phyloP scores from a whole-genome alignment of 805 yeast genomes.

The Saccharomyces kudriavzevii region DNA sequence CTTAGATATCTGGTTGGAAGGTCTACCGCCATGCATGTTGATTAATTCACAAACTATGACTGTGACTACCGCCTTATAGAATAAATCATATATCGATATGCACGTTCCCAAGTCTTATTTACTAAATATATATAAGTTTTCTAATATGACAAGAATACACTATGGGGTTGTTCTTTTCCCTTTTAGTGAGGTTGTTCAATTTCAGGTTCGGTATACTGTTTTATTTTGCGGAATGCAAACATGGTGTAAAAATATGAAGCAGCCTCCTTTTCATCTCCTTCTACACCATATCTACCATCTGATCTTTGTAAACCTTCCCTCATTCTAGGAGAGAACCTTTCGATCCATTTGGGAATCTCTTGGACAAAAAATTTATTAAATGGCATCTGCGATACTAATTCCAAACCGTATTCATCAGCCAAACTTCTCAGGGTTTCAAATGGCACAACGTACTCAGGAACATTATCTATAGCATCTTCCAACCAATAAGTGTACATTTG shows the following conservation, averaged over 20 bases:
- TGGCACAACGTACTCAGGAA: constrained; percentile 95
- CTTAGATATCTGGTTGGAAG: constrained; percentile 72
- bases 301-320: constrained; percentile 61
- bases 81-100: constrained; percentile 3
- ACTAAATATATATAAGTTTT: not conserved
- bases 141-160: not conserved
- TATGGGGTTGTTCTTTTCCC: not conserved
- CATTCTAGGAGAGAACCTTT: constrained; percentile 50
- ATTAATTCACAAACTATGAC: constrained; percentile 92
- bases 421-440: constrained; percentile 77
- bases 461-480: constrained; percentile 90
- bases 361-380: constrained; percentile 76
- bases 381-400: constrained; percentile 61
- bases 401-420: constrained; percentile 76
- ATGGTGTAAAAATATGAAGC: constrained; percentile 79
- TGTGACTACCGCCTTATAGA: constrained; percentile 80
- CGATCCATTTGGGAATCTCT: constrained; percentile 62
- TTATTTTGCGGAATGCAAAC: constrained; percentile 67
- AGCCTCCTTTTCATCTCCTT: constrained; percentile 83
- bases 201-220: constrained; percentile 17
- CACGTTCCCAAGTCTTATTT: not conserved
- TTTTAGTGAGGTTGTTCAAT: not conserved
- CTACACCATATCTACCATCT: constrained; percentile 80
- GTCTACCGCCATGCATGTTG: constrained; percentile 72
- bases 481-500: constrained; percentile 73